phyloP scores from a whole-genome alignment of 805 yeast species.

The Candida bentonensis region DNA sequence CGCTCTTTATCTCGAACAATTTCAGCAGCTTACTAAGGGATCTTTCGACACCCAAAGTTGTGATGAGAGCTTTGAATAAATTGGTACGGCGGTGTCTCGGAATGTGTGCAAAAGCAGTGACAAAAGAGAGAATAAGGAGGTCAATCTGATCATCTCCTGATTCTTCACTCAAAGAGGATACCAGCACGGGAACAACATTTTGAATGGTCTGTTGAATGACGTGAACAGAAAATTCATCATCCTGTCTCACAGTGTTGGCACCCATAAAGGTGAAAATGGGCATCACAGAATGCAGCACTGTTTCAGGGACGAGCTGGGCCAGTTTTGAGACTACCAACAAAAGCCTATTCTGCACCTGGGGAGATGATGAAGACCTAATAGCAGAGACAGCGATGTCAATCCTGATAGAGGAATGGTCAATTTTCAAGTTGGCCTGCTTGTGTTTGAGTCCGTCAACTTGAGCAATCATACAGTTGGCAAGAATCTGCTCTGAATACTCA shows the following conservation, averaged over 20 bases:
- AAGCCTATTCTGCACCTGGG: slow-evolving; percentile 86
- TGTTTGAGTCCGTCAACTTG: slow-evolving; percentile 34
- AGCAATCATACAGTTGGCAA: slow-evolving; percentile 73
- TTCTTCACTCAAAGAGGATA: slow-evolving; percentile 27
- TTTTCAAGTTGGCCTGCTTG: slow-evolving; percentile 25
- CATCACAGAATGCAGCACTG: slow-evolving; percentile 90
- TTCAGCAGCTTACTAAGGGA: slow-evolving; percentile 63
- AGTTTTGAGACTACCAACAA: slow-evolving; percentile 74
- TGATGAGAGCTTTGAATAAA: slow-evolving; percentile 65
- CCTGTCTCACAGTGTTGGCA: slow-evolving; percentile 91
- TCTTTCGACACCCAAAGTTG: slow-evolving; percentile 52
- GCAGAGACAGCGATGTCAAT: slow-evolving; percentile 87
- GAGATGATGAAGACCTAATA: slow-evolving; percentile 76
- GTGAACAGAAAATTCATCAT: slow-evolving; percentile 85
- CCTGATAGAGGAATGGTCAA: slow-evolving; percentile 57
- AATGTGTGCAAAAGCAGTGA: slow-evolving; percentile 88
- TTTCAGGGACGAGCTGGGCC: slow-evolving; percentile 81
- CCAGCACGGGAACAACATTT: slow-evolving; percentile 82
- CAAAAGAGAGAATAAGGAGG: slow-evolving; percentile 73
- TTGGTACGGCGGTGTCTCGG: slow-evolving; percentile 93
- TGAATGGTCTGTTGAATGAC: slow-evolving; percentile 86
- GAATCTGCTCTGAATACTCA: slow-evolving; percentile 76
- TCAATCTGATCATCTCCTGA: slow-evolving; percentile 38
- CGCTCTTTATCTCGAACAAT: slow-evolving; percentile 69
- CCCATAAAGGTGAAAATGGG: slow-evolving; percentile 99